These are phyloP conservation scores for Panicum miliaceum DNA, from an alignment of 176 grass and related monocot genomes.

Conservation along the genomic window DNA sequence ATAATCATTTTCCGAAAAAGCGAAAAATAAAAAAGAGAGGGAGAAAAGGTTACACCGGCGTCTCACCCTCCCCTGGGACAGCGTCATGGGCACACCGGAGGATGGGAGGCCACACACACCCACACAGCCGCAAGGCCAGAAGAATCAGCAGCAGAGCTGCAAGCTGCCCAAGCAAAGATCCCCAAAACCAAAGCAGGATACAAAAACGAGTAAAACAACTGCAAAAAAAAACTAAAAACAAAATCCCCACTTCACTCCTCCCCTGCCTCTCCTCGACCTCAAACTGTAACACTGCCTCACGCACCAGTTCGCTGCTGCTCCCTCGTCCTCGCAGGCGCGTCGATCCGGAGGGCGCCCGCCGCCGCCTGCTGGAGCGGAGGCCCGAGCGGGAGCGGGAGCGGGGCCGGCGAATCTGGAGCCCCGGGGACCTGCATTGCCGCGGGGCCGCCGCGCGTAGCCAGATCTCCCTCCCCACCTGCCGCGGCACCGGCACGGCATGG, in stretches of 20 bases:
- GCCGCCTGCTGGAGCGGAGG: background rate
- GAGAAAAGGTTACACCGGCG: background rate
- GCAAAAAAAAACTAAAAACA: constrained; percentile 1
- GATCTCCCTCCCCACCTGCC: constrained; percentile 41
- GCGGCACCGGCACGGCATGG: constrained; percentile 60
- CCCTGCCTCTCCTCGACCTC: constrained; percentile 28
- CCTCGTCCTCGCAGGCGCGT: constrained; percentile 40
- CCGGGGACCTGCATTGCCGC: constrained; percentile 54
- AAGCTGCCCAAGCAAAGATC: constrained; percentile 51
- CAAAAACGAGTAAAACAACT: constrained; percentile 37
- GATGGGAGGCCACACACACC: background rate
- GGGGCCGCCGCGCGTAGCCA: constrained; percentile 35
- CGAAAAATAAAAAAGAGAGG: background rate
- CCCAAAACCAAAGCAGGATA: constrained; percentile 32
- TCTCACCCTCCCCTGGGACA: background rate
- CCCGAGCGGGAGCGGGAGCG: background rate
- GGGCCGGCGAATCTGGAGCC: constrained; percentile 42
- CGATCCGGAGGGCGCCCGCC: constrained; percentile 47
- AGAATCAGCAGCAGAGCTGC: constrained; percentile 34
- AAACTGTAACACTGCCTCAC: constrained; percentile 51
- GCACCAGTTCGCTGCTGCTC: constrained; percentile 48
- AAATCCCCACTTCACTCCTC: constrained; percentile 64
- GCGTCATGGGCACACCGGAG: constrained; percentile 26
- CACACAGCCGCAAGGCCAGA: background rate
- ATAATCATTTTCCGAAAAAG: background rate